Percentiles rank a stretch among this genome's conserved stretches.
Conservation (phyloP, 352 stramenopile species). For the Globisporangium cederbergense region DNA sequence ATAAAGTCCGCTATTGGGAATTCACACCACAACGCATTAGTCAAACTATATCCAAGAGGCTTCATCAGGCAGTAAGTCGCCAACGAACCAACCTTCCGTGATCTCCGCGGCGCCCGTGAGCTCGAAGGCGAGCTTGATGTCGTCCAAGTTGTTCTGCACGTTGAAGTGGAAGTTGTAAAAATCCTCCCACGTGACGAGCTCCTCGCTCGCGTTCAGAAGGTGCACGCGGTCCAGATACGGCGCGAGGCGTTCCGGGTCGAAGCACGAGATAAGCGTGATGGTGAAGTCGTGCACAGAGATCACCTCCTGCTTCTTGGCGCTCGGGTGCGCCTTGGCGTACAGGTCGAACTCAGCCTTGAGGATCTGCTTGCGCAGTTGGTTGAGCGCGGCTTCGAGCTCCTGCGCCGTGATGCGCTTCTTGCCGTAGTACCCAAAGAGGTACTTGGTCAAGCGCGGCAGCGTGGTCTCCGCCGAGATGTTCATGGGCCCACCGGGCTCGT, state of each 20-base stretch:
- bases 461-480: constrained; percentile 16
- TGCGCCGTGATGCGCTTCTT: constrained; percentile 54
- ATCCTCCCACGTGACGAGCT: constrained; percentile 63
- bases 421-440: constrained; percentile 56
- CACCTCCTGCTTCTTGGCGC: constrained; percentile 31
- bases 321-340: constrained; percentile 48
- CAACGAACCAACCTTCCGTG: constrained; percentile 41
- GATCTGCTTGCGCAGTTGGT: constrained; percentile 55
- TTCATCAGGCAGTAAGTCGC: background rate
- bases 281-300: constrained; percentile 80
- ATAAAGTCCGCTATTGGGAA: constrained; percentile 54
- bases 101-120: constrained; percentile 60
- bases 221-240: constrained; percentile 59
- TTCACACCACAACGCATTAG: background rate
- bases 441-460: constrained; percentile 56
- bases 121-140: constrained; percentile 76
- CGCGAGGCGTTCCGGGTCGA: constrained; percentile 61
- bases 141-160: constrained; percentile 62
- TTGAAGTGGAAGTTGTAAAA: constrained; percentile 75
- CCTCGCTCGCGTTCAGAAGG: constrained; percentile 55
- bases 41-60: too few species aligned
- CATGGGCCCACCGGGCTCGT: constrained; percentile 10
- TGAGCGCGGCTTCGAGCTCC: constrained; percentile 47
- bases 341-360: constrained; percentile 70
- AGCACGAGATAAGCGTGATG: constrained; percentile 68